Base-by-base conservation (phyloP, 139 green algal species). In the Chlorella vulgaris region DNA sequence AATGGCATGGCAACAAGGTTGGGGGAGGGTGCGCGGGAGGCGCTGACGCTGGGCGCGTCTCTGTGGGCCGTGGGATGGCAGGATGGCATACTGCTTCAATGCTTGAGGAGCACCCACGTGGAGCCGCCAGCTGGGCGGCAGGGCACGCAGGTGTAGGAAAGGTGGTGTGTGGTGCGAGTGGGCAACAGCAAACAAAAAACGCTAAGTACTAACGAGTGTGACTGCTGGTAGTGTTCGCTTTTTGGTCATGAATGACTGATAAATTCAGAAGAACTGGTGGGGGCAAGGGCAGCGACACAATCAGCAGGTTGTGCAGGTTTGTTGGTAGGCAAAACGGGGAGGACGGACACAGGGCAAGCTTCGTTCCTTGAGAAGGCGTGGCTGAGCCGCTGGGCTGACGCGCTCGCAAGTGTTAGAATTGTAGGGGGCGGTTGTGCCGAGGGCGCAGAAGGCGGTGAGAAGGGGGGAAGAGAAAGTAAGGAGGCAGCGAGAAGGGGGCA, bases 341-440 rank as follows among this genome's bases (percentile, higher is more conserved):
- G 55, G 18, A 21, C 18, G 55, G 55, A 65, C 55, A 65, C 55
- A 65, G n/a, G 55, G 55, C 55, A 65, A 21, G 18, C n/a, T 65
- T 21, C 28, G 28, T 65, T 21, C 55, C n/a, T 65, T 65, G 15
- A 8, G n/a, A 7, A 43, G 55, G 26, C 15, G 63, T 26, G 63
- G 33, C 68, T 75, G 68, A 75, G 68, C 68, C 55, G 55, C 55
- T 21, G n/a, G 68, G 68, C 68, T 75, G 67, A 74, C 68, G 68
- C 69, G 43, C 69, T 76, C 69, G 69, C 69, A 76, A 76, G 69
- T 76, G 69, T 29, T 76, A 76, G 69, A 76, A 76, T 76, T 76
- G n/a, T n/a, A n/a, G n/a, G n/a, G 42, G 68, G 68, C 68, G 68
- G 68, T 75, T 47, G 26, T 60, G 39, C 68, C 43, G 29, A 33